Percentiles rank a stretch among this genome's conserved stretches.
Conservation (phyloP, 2,329 filamentous ascomycete genomes). For the Raffaelea ambrosiae region DNA sequence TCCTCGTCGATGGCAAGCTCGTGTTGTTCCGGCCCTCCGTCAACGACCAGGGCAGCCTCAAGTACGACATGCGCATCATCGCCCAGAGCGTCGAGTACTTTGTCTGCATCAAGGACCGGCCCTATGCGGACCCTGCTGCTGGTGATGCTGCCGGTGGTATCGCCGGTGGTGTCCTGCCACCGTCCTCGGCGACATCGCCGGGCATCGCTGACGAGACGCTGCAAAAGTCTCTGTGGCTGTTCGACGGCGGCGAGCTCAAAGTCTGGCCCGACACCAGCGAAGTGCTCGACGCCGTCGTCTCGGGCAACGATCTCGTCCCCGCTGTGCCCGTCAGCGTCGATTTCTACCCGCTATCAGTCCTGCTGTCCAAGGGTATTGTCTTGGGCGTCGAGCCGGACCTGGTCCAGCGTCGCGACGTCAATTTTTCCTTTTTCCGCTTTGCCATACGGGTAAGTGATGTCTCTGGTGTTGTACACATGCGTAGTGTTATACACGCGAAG, state of each 20-base stretch:
- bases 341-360: constrained; percentile 85
- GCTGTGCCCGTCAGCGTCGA: constrained; percentile 77
- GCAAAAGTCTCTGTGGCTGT: constrained; percentile 87
- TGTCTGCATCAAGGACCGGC: constrained; percentile 81
- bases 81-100: constrained; percentile 96
- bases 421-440: constrained; percentile 84
- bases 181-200: neutral
- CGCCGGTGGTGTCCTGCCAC: too few relatives aligned
- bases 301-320: constrained; percentile 61
- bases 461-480: too few relatives aligned
- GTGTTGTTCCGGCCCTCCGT: constrained; percentile 83
- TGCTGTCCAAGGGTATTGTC: constrained; percentile 83
- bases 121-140: constrained; percentile 23
- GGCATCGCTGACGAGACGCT: constrained; percentile 38
- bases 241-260: constrained; percentile 78
- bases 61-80: constrained; percentile 97
- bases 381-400: constrained; percentile 88
- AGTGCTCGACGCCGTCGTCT: constrained; percentile 59
- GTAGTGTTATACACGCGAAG: too few relatives aligned
- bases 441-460: constrained; percentile 77
- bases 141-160: neutral
- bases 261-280: constrained; percentile 86
- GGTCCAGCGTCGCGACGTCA: constrained; percentile 85
- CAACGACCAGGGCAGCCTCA: constrained; percentile 73
- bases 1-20: constrained; percentile 95